Evolutionary conservation across 2,329 filamentous ascomycete species (phyloP).

Genomic region (Sarocladium brachiariae): DNA sequence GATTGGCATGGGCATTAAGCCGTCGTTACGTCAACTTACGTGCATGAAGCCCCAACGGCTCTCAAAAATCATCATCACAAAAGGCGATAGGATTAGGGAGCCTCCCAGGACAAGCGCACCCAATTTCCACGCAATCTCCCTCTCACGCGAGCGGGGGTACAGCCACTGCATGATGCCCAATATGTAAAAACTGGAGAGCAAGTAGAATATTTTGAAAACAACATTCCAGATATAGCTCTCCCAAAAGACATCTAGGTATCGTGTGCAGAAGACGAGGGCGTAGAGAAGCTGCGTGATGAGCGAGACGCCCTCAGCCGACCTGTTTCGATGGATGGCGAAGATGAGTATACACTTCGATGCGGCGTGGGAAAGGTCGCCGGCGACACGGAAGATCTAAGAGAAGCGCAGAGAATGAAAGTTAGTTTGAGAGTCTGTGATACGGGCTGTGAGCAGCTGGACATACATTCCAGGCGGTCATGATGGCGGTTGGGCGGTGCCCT

Average conservation of each 20-base stretch:
- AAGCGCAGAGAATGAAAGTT: too few species aligned
- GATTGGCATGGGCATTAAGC: background rate
- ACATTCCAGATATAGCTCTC: constrained; percentile 58
- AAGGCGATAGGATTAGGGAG: constrained; percentile 61
- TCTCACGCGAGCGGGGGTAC: constrained; percentile 80
- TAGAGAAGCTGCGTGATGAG: constrained; percentile 89
- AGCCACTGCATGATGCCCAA: constrained; percentile 81
- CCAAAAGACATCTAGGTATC: constrained; percentile 77
- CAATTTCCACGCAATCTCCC: constrained; percentile 90
- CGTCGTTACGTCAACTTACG: constrained; percentile 29
- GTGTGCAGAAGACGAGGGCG: constrained; percentile 73
- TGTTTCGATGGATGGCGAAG: constrained; percentile 81
- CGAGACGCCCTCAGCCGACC: constrained; percentile 83
- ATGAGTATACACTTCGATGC: constrained; percentile 86
- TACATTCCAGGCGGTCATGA: constrained; percentile 32
- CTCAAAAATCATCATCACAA: constrained; percentile 65
- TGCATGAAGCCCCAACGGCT: constrained; percentile 40
- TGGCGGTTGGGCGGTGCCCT: constrained; percentile 9
- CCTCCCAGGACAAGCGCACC: constrained; percentile 62
- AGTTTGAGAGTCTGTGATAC: too few species aligned
- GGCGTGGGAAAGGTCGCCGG: constrained; percentile 79
- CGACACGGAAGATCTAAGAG: constrained; percentile 59
- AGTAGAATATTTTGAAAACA: constrained; percentile 85
- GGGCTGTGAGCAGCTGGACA: too few species aligned
- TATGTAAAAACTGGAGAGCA: constrained; percentile 76